phyloP scores from a whole-genome alignment of 2,329 filamentous ascomycete genomes.

The Drechslerella coelobrocha region DNA sequence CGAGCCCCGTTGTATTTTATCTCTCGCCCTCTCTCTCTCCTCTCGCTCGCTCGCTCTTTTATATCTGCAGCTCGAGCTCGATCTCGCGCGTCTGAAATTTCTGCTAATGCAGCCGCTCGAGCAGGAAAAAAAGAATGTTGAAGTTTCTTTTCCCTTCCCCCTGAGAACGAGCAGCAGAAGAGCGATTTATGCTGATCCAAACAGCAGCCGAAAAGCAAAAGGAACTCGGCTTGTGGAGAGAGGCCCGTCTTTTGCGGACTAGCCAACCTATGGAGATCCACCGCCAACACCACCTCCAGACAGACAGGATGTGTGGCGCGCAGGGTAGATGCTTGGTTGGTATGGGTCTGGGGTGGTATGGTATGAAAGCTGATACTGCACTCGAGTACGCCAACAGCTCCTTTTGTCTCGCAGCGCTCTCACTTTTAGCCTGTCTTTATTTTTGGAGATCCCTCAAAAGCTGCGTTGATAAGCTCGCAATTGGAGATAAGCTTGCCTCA shows the following conservation, averaged over 20 bases:
- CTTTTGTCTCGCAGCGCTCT: constrained; percentile 22
- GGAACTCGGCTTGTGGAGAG: constrained; percentile 30
- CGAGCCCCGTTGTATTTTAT: background rate
- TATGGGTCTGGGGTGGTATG: background rate
- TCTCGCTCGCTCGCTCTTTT: background rate
- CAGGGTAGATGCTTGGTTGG: constrained; percentile 32
- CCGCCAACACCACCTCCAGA: constrained; percentile 5
- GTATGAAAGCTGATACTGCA: constrained; percentile 4
- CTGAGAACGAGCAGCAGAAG: constrained; percentile 14
- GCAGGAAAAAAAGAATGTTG: constrained; percentile 18
- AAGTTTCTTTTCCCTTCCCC: constrained; percentile 6
- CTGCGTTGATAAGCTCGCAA: constrained; percentile 42
- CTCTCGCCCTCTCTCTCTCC: background rate
- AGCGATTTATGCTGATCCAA: constrained; percentile 43
- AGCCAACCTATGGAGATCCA: constrained; percentile 10
- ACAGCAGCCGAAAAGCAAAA: constrained; percentile 9
- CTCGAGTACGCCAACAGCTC: constrained; percentile 10
- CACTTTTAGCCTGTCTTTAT: constrained; percentile 44
- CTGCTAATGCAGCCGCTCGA: constrained; percentile 19
- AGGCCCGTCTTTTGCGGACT: background rate
- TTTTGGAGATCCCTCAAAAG: constrained; percentile 39
- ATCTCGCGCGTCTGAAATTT: constrained; percentile 10
- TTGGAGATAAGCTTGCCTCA: constrained; percentile 47
- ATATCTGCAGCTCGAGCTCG: constrained; percentile 31
- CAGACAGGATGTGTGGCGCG: constrained; percentile 37